Conservation (phyloP, 225 moss, liverwort and hornwort species). For the Straminergon stramineum region DNA sequence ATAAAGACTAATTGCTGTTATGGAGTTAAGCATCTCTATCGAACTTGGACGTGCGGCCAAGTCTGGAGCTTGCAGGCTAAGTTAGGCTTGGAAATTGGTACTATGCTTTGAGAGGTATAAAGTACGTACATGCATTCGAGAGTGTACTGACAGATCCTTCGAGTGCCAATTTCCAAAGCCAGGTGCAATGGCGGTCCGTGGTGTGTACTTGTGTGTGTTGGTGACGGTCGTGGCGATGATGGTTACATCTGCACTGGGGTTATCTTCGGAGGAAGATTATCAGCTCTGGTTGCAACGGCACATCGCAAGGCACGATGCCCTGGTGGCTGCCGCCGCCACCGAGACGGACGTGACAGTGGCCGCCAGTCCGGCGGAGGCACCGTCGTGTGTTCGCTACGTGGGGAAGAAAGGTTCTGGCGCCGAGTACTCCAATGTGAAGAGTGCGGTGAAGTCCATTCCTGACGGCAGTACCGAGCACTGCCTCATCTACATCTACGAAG, state of each 20-base stretch:
- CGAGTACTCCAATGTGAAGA: background rate
- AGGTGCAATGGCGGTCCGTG: constrained; percentile 5
- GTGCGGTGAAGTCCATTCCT: constrained; percentile 25
- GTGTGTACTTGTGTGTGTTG: background rate
- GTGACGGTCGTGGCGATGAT: background rate
- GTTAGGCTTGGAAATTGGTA: background rate
- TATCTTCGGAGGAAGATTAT: background rate
- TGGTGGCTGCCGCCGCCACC: background rate
- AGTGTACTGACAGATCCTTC: background rate
- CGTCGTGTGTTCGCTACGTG: constrained; percentile 11
- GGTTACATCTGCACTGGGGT: background rate
- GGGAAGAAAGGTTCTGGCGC: constrained; percentile 14
- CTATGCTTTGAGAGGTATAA: background rate
- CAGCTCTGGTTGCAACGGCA: background rate
- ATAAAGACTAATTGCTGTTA: constrained; percentile 4
- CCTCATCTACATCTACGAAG: constrained; percentile 9
- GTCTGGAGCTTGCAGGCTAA: background rate
- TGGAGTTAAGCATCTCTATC: background rate
- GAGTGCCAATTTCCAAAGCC: background rate
- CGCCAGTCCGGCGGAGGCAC: background rate
- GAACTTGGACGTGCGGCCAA: background rate
- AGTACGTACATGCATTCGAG: background rate
- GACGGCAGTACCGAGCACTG: background rate
- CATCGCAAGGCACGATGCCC: background rate
- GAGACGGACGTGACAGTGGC: background rate